Percentiles rank a stretch among this genome's conserved stretches.
phyloP scores from a whole-genome alignment of 805 yeast species.

The Saccharomyces jurei region DNA sequence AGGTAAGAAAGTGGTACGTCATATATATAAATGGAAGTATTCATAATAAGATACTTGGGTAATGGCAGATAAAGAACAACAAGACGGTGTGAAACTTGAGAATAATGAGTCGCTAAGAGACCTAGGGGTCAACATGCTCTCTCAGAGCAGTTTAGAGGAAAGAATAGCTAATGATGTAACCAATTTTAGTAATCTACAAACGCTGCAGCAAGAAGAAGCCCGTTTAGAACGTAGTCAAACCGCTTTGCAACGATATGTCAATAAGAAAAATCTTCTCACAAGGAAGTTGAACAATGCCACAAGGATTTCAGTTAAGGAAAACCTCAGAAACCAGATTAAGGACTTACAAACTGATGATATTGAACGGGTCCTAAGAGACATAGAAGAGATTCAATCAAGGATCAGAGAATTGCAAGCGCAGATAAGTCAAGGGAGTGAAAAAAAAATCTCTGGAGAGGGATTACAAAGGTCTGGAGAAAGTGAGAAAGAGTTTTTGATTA shows the following conservation, averaged over 20 bases:
- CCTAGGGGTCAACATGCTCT: slow-evolving; percentile 54
- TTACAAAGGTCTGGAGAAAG: slow-evolving; percentile 58
- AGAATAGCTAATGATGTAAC: slow-evolving; percentile 65
- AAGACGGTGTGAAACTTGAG: not conserved
- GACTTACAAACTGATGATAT: slow-evolving; percentile 45
- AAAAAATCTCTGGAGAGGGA: not conserved
- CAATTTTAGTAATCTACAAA: slow-evolving; percentile 48
- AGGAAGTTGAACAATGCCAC: slow-evolving; percentile 45
- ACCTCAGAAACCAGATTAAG: slow-evolving; percentile 45
- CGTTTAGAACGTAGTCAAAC: slow-evolving; percentile 61
- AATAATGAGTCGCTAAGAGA: slow-evolving; percentile 24
- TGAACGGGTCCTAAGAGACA: slow-evolving; percentile 47
- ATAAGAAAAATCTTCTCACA: slow-evolving; percentile 41
- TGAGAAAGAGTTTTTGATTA: slow-evolving; percentile 66
- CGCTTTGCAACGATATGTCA: slow-evolving; percentile 37
- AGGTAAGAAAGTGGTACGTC: not conserved
- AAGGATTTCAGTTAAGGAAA: slow-evolving; percentile 56
- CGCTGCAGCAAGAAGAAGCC: slow-evolving; percentile 63
- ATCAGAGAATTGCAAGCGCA: slow-evolving; percentile 28
- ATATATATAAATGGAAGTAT: not conserved
- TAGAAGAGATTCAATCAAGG: slow-evolving; percentile 50
- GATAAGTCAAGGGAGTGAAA: slow-evolving; percentile 1
- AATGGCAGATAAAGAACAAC: not conserved
- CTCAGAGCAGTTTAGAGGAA: slow-evolving; percentile 73
- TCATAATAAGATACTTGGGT: not conserved